Conservation (phyloP, 148 eudicot genomes). For the Fallopia convolvulus region DNA sequence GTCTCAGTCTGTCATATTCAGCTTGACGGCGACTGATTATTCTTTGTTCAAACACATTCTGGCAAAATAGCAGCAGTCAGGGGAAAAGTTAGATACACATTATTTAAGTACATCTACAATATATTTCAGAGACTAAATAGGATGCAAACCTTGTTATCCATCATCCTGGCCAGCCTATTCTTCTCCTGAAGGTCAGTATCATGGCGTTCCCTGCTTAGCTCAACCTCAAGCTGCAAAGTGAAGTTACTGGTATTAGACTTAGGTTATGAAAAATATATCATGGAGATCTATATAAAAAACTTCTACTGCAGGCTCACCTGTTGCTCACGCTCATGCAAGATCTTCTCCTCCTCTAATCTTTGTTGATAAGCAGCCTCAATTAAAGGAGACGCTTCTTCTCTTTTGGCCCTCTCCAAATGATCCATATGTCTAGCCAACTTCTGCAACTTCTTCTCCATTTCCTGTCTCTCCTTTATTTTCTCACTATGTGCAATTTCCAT, state of each 20-base stretch:
- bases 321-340: constrained; percentile 72
- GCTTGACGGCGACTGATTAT: constrained; percentile 39
- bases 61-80: constrained; percentile 12
- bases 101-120: neutral
- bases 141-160: constrained; percentile 47
- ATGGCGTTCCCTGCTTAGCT: constrained; percentile 67
- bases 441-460: constrained; percentile 79
- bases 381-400: constrained; percentile 86
- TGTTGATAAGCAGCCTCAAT: constrained; percentile 71
- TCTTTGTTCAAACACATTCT: constrained; percentile 52
- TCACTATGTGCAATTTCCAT: constrained; percentile 67
- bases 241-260: constrained; percentile 1
- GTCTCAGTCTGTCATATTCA: constrained; percentile 49
- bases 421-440: constrained; percentile 77
- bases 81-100: neutral
- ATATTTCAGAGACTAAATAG: neutral
- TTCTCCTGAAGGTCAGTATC: constrained; percentile 69
- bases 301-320: constrained; percentile 29
- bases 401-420: constrained; percentile 80
- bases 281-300: neutral
- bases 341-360: constrained; percentile 59
- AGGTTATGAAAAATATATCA: neutral
- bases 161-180: constrained; percentile 52
- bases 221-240: constrained; percentile 52
- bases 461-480: constrained; percentile 68